These are phyloP conservation scores for Podospora australis DNA, from an alignment of 495 filamentous ascomycete genomes.

Conservation along the genomic window DNA sequence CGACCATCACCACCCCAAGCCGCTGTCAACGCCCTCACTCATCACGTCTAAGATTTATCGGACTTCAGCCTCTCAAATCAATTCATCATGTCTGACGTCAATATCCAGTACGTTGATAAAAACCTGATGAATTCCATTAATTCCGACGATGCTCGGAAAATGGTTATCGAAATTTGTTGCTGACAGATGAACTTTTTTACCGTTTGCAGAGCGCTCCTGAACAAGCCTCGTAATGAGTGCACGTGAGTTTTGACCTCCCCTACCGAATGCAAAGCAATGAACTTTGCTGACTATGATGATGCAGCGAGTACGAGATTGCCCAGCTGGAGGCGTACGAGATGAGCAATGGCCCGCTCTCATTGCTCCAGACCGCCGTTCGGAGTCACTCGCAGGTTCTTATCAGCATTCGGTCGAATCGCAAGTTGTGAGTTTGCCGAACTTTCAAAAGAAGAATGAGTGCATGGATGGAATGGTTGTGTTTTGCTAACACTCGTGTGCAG, in stretches of 20 bases:
- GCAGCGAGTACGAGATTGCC: conserved; percentile 26
- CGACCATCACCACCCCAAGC: too few species aligned
- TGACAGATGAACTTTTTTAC: too few species aligned
- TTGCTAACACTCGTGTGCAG: conserved; percentile 23
- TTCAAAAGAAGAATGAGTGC: neutral
- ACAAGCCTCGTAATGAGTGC: conserved; percentile 28
- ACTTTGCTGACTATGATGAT: neutral
- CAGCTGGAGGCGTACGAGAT: conserved; percentile 26
- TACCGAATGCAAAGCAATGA: neutral
- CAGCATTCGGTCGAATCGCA: conserved; percentile 85
- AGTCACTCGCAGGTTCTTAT: conserved; percentile 86
- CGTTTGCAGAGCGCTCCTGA: conserved; percentile 17
- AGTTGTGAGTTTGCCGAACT: conserved; percentile 31
- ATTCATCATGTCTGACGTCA: conserved; percentile 21
- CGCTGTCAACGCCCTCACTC: too few species aligned
- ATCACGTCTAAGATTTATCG: neutral
- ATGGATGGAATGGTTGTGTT: neutral
- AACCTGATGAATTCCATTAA: too few species aligned
- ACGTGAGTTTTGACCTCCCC: conserved; percentile 17
- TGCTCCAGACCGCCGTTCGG: conserved; percentile 86
- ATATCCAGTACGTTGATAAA: conserved; percentile 25
- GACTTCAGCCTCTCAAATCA: neutral
- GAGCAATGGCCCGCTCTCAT: conserved; percentile 47
- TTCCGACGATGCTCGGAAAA: too few species aligned
- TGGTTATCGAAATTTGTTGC: too few species aligned